phyloP scores from a whole-genome alignment of 164 flowering plant species.

The Amborella trichopoda region DNA sequence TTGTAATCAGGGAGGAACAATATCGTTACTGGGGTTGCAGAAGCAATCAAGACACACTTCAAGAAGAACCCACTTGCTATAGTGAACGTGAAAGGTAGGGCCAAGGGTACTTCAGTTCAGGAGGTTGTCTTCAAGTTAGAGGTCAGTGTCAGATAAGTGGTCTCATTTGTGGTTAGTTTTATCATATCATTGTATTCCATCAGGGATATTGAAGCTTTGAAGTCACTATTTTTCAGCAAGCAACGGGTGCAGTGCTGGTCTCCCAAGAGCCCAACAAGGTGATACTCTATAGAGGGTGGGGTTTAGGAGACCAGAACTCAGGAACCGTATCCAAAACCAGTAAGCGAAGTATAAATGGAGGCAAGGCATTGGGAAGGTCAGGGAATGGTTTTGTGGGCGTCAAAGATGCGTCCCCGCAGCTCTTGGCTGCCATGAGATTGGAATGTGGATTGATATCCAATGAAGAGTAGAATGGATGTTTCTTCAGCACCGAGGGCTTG shows the following conservation, averaged over 20 bases:
- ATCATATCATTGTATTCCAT: not conserved
- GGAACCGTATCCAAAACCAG: constrained; percentile 6
- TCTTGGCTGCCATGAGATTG: constrained; percentile 65
- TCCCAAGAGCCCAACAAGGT: constrained; percentile 89
- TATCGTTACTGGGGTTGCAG: constrained; percentile 67
- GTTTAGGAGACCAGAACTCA: constrained; percentile 30
- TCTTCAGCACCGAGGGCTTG: too few species aligned
- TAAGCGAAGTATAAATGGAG: constrained; percentile 5
- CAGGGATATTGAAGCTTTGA: not conserved
- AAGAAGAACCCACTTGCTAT: constrained; percentile 75
- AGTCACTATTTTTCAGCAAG: constrained; percentile 42
- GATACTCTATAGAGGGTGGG: constrained; percentile 88
- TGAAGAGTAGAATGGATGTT: too few species aligned
- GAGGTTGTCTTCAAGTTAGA: constrained; percentile 68
- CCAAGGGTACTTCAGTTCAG: constrained; percentile 82
- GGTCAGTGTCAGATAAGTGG: constrained; percentile 22
- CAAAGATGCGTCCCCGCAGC: constrained; percentile 40
- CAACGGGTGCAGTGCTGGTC: constrained; percentile 73
- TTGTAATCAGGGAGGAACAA: constrained; percentile 59
- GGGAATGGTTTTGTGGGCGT: not conserved
- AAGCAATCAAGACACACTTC: constrained; percentile 66
- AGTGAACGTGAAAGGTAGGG: constrained; percentile 90
- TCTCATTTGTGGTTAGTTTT: not conserved
- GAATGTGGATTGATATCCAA: constrained; percentile 91
- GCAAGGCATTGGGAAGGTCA: not conserved